Evolutionary conservation across 2,329 filamentous ascomycete genomes (phyloP).

Genomic region (Chrysoporthe cubensis): DNA sequence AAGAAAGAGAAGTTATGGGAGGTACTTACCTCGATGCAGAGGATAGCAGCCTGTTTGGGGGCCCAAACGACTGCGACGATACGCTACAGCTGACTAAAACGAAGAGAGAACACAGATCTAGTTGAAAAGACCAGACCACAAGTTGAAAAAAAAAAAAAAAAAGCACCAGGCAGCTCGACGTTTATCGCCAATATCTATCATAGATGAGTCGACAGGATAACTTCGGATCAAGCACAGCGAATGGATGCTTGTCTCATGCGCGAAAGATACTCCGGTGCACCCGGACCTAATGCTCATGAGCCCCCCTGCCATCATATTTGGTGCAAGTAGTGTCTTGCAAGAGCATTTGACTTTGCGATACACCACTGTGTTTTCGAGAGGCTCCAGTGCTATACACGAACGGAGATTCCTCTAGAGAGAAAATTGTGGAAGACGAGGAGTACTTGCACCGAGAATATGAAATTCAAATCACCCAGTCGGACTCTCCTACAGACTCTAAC

Average conservation of each 20-base stretch:
- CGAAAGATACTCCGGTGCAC: background rate
- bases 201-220: conserved; percentile 5
- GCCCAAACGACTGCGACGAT: no score
- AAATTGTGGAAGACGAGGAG: no score
- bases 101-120: conserved; percentile 7
- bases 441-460: no score
- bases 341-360: conserved; percentile 16
- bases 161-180: background rate
- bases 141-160: conserved; percentile 11
- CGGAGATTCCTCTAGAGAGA: no score
- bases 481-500: no score
- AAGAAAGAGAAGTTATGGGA: no score
- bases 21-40: no score
- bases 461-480: no score
- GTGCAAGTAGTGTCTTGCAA: conserved; percentile 16
- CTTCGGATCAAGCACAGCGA: background rate
- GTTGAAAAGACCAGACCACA: conserved; percentile 7
- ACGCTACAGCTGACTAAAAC: background rate
- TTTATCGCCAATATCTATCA: conserved; percentile 7
- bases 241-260: conserved; percentile 16
- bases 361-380: conserved; percentile 11
- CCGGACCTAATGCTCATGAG: background rate
- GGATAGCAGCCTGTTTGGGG: no score
- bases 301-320: conserved; percentile 18
- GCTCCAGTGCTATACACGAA: conserved; percentile 3